Conservation (phyloP, 257 asterid genomes). For the Knoxia roxburghii region DNA sequence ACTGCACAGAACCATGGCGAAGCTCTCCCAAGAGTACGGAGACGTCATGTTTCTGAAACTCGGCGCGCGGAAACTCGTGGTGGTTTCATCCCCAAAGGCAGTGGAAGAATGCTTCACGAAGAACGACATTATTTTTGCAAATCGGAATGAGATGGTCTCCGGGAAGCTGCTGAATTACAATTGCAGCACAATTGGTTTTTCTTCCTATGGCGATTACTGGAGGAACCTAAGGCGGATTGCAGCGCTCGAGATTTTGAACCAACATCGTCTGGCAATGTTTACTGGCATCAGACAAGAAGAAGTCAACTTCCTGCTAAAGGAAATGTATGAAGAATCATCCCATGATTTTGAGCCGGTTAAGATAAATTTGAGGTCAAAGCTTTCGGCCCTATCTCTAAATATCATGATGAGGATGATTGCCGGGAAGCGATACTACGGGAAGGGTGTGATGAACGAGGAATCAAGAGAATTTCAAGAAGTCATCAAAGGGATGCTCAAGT, state of each 20-base stretch:
- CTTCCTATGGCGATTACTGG: constrained; percentile 20
- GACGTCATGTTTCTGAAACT: constrained; percentile 7
- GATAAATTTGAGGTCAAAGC: constrained; percentile 7
- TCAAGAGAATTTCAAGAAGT: constrained; percentile 16
- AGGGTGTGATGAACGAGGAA: constrained; percentile 20
- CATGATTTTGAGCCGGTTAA: background rate
- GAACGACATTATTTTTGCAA: constrained; percentile 10
- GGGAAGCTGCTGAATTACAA: constrained; percentile 5
- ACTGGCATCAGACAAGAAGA: constrained; percentile 18
- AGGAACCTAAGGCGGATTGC: constrained; percentile 19
- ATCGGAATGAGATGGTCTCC: background rate
- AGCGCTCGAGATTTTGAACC: constrained; percentile 18
- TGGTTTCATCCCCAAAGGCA: constrained; percentile 16
- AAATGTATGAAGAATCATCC: constrained; percentile 3
- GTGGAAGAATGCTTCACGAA: constrained; percentile 13
- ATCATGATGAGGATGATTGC: constrained; percentile 28
- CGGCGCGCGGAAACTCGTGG: constrained; percentile 5
- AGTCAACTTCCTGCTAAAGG: constrained; percentile 12
- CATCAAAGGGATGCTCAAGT: constrained; percentile 13
- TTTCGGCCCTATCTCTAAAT: constrained; percentile 22
- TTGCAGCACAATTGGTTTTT: background rate
- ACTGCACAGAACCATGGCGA: background rate
- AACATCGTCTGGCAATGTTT: constrained; percentile 19
- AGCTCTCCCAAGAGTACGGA: constrained; percentile 1
- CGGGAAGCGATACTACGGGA: constrained; percentile 27